Conservation (phyloP, 176 grass and related monocot species). For the Paspalum notatum region DNA sequence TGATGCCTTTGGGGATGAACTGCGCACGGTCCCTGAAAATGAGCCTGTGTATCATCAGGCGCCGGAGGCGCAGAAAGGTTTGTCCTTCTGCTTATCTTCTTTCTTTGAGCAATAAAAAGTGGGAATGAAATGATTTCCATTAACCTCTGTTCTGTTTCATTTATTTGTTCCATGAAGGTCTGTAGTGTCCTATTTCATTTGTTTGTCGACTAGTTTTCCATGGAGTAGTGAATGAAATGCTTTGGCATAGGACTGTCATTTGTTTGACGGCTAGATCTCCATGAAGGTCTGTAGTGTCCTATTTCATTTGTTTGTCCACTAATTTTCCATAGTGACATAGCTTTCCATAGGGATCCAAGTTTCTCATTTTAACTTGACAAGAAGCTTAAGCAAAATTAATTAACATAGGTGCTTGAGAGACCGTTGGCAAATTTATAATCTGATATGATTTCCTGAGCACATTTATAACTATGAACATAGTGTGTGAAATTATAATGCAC, state of each 20-base stretch:
- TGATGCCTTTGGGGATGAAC: conserved; percentile 43
- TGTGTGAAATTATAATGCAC: neutral
- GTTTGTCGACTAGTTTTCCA: conserved; percentile 15
- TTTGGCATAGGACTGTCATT: neutral
- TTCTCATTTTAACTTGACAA: neutral
- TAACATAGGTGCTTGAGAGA: neutral
- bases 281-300: too few relatives aligned
- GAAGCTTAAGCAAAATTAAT: neutral
- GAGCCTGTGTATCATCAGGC: conserved; percentile 67
- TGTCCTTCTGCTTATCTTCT: conserved; percentile 17
- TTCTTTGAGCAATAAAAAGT: too few relatives aligned
- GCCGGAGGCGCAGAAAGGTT: conserved; percentile 64
- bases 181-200: neutral
- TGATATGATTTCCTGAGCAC: neutral
- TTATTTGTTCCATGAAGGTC: conserved; percentile 1
- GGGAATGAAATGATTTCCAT: neutral
- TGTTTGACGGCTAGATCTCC: too few relatives aligned
- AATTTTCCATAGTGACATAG: neutral
- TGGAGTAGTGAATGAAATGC: neutral
- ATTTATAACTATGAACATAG: neutral
- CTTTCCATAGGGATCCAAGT: neutral
- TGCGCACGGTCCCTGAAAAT: conserved; percentile 65
- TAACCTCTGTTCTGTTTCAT: neutral
- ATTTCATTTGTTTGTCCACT: too few relatives aligned
- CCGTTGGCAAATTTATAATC: neutral